Conservation (phyloP, 73 alveolate species). For the Paramecium biaurelia region DNA sequence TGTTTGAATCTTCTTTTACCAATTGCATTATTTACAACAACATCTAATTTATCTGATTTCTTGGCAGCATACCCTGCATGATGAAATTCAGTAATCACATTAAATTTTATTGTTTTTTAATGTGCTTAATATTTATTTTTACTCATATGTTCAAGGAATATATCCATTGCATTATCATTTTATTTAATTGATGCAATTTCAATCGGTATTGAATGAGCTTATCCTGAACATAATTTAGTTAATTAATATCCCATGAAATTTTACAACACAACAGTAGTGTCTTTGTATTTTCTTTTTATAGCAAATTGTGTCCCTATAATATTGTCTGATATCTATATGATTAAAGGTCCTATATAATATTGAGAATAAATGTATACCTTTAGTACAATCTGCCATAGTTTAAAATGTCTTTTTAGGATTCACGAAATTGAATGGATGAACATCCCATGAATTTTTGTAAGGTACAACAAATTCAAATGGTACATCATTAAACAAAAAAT, state of each 20-base stretch:
- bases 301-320: slow-evolving; percentile 87
- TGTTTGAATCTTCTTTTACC: slow-evolving; percentile 24
- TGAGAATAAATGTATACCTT: slow-evolving; percentile 67
- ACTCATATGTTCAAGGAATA: neutral
- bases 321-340: slow-evolving; percentile 74
- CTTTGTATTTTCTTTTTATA: slow-evolving; percentile 74
- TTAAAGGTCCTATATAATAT: neutral
- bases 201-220: neutral
- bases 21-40: slow-evolving; percentile 48
- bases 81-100: slow-evolving; percentile 51
- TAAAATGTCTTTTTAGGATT: slow-evolving; percentile 70
- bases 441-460: slow-evolving; percentile 88
- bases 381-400: slow-evolving; percentile 81
- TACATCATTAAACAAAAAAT: slow-evolving; percentile 47
- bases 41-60: slow-evolving; percentile 46
- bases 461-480: slow-evolving; percentile 83
- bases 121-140: slow-evolving; percentile 26
- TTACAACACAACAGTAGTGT: slow-evolving; percentile 69
- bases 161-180: slow-evolving; percentile 2
- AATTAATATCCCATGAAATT: slow-evolving; percentile 68
- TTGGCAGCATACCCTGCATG: slow-evolving; percentile 64
- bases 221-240: slow-evolving; percentile 23
- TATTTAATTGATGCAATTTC: slow-evolving; percentile 29
- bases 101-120: slow-evolving; percentile 43
- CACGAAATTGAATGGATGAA: slow-evolving; percentile 87